Evolutionary conservation across 2,329 filamentous ascomycete species (phyloP).

Genomic region (Paecilomyces sp.): DNA sequence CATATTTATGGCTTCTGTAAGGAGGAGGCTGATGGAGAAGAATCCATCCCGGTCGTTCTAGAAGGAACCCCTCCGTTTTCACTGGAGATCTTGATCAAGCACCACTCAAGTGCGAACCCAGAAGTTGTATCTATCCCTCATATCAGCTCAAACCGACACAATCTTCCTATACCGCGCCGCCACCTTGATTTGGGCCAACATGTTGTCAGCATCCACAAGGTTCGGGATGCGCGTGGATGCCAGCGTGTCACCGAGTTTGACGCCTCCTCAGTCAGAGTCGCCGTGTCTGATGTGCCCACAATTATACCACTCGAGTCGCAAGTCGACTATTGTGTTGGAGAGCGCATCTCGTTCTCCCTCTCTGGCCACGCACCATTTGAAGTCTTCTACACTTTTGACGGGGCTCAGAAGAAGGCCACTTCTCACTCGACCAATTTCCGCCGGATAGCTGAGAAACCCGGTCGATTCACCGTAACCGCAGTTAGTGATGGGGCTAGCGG

Average conservation of each 20-base stretch:
- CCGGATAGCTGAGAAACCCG: constrained; percentile 85
- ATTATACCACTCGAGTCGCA: constrained; percentile 82
- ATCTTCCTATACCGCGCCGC: constrained; percentile 76
- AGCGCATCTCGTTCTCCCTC: constrained; percentile 85
- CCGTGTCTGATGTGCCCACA: constrained; percentile 85
- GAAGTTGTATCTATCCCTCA: constrained; percentile 77
- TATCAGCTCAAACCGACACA: constrained; percentile 66
- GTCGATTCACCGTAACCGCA: constrained; percentile 78
- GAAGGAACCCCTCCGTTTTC: constrained; percentile 81
- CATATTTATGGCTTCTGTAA: constrained; percentile 95
- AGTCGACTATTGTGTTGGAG: constrained; percentile 88
- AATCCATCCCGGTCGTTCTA: constrained; percentile 79
- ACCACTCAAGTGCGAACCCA: constrained; percentile 70
- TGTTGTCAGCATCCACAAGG: constrained; percentile 78
- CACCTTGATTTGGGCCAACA: constrained; percentile 85
- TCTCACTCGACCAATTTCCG: constrained; percentile 70
- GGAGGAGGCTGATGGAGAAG: constrained; percentile 71
- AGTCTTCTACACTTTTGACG: constrained; percentile 84
- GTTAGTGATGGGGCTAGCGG: constrained; percentile 77
- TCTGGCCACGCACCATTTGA: constrained; percentile 89
- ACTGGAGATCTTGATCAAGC: constrained; percentile 87
- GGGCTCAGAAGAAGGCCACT: constrained; percentile 68
- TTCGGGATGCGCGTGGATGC: constrained; percentile 81
- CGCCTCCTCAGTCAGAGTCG: constrained; percentile 74
- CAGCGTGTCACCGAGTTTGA: constrained; percentile 67